Percentiles rank a stretch among this genome's conserved stretches.
phyloP scores from a whole-genome alignment of 495 filamentous ascomycete species.

The Trichoderma virens region DNA sequence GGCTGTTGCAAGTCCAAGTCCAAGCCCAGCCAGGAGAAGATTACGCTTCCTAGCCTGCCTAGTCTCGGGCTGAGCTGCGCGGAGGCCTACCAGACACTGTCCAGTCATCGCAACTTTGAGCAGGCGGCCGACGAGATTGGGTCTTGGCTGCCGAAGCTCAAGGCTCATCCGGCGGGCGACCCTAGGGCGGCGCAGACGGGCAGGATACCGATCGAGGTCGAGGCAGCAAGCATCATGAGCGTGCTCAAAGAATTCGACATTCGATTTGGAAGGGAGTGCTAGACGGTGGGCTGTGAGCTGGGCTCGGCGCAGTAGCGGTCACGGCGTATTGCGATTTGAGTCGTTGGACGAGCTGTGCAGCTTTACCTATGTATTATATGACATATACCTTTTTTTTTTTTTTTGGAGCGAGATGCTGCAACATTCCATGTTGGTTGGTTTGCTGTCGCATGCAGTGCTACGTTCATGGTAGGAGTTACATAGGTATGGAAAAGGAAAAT shows the following conservation, averaged over 20 bases:
- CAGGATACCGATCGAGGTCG: slow-evolving; percentile 65
- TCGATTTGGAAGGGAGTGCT: slow-evolving; percentile 47
- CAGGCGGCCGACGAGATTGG: slow-evolving; percentile 67
- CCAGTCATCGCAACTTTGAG: slow-evolving; percentile 71
- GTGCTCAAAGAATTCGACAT: slow-evolving; percentile 78
- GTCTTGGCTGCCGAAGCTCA: slow-evolving; percentile 66
- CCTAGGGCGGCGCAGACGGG: slow-evolving; percentile 2
- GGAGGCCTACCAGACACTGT: slow-evolving; percentile 74
- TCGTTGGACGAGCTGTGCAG: neutral
- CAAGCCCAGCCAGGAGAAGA: slow-evolving; percentile 8
- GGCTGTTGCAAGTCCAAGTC: slow-evolving; percentile 34
- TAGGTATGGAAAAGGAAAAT: neutral
- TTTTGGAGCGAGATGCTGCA: no score
- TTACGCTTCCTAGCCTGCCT: neutral
- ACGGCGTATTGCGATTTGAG: neutral
- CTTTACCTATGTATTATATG: neutral
- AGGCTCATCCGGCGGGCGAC: slow-evolving; percentile 41
- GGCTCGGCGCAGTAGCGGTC: neutral
- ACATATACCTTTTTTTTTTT: neutral
- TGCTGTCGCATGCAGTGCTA: neutral
- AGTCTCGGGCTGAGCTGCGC: slow-evolving; percentile 53
- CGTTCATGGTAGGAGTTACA: neutral
- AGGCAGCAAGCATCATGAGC: slow-evolving; percentile 80
- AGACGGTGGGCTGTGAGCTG: no score
- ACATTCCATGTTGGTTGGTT: neutral